Conservation (phyloP, 495 filamentous ascomycete genomes). For the Podospora tetraspora region DNA sequence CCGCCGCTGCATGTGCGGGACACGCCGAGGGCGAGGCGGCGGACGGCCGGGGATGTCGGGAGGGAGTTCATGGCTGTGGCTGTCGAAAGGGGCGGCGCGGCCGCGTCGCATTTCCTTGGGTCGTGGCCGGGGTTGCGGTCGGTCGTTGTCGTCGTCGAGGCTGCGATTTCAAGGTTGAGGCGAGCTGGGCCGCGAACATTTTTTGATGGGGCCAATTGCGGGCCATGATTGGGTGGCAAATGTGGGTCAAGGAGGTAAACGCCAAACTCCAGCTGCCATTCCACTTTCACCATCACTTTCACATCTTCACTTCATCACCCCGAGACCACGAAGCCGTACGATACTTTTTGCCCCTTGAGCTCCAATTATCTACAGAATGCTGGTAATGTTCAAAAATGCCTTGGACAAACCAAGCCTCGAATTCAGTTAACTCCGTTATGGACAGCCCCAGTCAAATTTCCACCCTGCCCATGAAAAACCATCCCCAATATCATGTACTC, state of each 20-base stretch:
- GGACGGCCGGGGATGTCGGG: background rate
- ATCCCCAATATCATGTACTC: background rate
- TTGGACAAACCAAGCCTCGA: background rate
- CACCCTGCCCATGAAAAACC: background rate
- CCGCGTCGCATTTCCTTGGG: slow-evolving; percentile 4
- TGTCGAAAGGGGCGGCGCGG: slow-evolving; percentile 7
- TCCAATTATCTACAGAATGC: background rate
- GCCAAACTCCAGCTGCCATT: background rate
- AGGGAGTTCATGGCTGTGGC: slow-evolving; percentile 6
- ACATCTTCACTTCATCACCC: background rate
- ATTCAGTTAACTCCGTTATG: background rate
- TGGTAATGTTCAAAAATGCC: background rate
- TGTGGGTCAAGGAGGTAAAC: slow-evolving; percentile 3
- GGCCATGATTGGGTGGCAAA: slow-evolving; percentile 13
- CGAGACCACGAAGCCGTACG: background rate
- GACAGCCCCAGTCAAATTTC: background rate
- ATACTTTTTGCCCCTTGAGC: background rate
- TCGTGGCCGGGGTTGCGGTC: background rate
- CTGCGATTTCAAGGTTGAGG: background rate
- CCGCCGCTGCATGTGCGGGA: background rate
- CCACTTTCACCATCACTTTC: background rate
- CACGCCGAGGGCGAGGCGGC: slow-evolving; percentile 13
- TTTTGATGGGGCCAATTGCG: slow-evolving; percentile 24
- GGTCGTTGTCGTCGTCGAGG: background rate
- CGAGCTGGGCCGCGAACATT: slow-evolving; percentile 22